phyloP scores from a whole-genome alignment of 1,139 yeast genomes.

The Blastobotrys indianensis region DNA sequence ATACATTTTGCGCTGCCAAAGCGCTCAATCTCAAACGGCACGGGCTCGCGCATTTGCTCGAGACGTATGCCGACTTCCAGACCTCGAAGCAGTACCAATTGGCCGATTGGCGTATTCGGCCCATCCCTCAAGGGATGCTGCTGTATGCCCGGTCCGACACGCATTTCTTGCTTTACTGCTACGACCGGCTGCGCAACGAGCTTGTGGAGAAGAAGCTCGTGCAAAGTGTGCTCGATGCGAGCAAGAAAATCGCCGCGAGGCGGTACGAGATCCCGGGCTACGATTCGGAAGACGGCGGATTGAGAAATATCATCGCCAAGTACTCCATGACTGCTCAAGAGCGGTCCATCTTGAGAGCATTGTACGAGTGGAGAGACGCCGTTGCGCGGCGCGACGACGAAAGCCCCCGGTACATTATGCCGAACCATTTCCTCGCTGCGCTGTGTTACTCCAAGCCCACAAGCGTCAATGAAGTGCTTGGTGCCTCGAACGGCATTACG shows the following conservation, averaged over 20 bases:
- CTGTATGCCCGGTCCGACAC: conserved; percentile 95
- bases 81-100: conserved; percentile 93
- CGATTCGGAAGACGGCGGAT: conserved; percentile 23
- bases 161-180: conserved; percentile 78
- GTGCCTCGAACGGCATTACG: conserved; percentile 45
- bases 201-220: conserved; percentile 49
- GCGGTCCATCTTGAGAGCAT: conserved; percentile 50
- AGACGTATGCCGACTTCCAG: conserved; percentile 71
- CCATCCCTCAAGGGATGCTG: conserved; percentile 68
- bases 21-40: conserved; percentile 72
- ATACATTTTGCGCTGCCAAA: conserved; percentile 85
- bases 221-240: conserved; percentile 62
- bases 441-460: conserved; percentile 56
- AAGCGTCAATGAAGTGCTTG: conserved; percentile 51
- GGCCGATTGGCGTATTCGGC: conserved; percentile 96
- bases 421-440: conserved; percentile 68
- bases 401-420: conserved; percentile 74
- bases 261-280: conserved; percentile 57
- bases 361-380: conserved; percentile 79
- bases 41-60: conserved; percentile 79
- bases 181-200: conserved; percentile 64
- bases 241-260: conserved; percentile 74
- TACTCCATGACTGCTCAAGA: conserved; percentile 58
- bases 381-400: conserved; percentile 77
- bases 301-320: conserved; percentile 46